These are phyloP conservation scores for Psilocybe azurescens DNA, from an alignment of 768 basidiomycete species.

Conservation along the genomic window DNA sequence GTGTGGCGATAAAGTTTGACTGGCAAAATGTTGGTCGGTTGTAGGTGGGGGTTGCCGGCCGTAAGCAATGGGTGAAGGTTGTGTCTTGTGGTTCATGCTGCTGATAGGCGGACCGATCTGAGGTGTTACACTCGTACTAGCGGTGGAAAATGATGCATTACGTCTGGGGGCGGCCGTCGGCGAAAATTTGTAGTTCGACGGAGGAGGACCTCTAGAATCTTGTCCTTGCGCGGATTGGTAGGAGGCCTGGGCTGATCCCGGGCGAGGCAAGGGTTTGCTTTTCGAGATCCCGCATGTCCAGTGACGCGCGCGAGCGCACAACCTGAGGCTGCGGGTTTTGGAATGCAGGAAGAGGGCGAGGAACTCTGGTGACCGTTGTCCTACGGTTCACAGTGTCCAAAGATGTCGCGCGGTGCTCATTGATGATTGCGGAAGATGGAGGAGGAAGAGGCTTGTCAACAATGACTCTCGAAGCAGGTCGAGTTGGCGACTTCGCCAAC, in stretches of 20 bases:
- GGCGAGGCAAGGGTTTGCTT: constrained; percentile 25
- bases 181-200: constrained; percentile 16
- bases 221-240: constrained; percentile 14
- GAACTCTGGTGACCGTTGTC: constrained; percentile 14
- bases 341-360: constrained; percentile 21
- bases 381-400: constrained; percentile 14
- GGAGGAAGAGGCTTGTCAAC: constrained; percentile 36
- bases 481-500: constrained; percentile 11
- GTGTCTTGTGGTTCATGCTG: constrained; percentile 12
- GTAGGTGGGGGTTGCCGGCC: constrained; percentile 16
- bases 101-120: constrained; percentile 4
- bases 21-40: constrained; percentile 14
- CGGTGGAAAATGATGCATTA: constrained; percentile 18
- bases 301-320: constrained; percentile 19
- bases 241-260: constrained; percentile 22
- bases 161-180: constrained; percentile 20
- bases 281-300: constrained; percentile 23
- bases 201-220: constrained; percentile 9
- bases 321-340: constrained; percentile 10
- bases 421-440: constrained; percentile 14
- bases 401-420: constrained; percentile 18
- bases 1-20: constrained; percentile 17
- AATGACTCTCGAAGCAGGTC: constrained; percentile 20
- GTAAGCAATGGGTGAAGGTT: constrained; percentile 8
- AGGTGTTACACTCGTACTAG: background rate